phyloP scores from a whole-genome alignment of 2,329 filamentous ascomycete species.

The Fusarium avenaceum region DNA sequence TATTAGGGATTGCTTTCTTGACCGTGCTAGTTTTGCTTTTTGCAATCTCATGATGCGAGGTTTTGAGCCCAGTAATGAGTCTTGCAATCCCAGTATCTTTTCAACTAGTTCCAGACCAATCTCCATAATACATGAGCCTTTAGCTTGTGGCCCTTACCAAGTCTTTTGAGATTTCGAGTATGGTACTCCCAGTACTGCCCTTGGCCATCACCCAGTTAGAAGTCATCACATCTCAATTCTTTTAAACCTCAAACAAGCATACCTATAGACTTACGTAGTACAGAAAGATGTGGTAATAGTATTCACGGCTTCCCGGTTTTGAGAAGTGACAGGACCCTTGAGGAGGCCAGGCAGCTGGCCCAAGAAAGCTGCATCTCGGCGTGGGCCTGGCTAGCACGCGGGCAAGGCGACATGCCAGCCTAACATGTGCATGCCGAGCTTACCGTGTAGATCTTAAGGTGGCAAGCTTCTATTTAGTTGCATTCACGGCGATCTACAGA shows the following conservation, averaged over 20 bases:
- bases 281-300: background rate
- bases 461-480: background rate
- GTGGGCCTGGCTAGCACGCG: background rate
- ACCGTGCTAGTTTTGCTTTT: background rate
- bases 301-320: too few relatives aligned
- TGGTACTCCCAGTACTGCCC: background rate
- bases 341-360: background rate
- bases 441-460: conserved; percentile 2
- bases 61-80: background rate
- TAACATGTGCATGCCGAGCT: background rate
- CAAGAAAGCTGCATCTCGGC: background rate
- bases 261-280: background rate
- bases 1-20: background rate
- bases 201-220: too few relatives aligned
- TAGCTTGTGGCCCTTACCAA: conserved; percentile 1
- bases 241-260: background rate
- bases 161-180: background rate
- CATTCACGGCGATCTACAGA: background rate
- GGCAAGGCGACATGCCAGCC: background rate
- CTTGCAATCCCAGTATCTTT: background rate
- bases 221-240: background rate
- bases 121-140: background rate
- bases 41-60: background rate
- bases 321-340: background rate
- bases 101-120: too few relatives aligned